Evolutionary conservation across 805 yeast genomes (phyloP), one percentile per base, ranked within the genome.

Genomic region (Wickerhamiella azymoides): DNA sequence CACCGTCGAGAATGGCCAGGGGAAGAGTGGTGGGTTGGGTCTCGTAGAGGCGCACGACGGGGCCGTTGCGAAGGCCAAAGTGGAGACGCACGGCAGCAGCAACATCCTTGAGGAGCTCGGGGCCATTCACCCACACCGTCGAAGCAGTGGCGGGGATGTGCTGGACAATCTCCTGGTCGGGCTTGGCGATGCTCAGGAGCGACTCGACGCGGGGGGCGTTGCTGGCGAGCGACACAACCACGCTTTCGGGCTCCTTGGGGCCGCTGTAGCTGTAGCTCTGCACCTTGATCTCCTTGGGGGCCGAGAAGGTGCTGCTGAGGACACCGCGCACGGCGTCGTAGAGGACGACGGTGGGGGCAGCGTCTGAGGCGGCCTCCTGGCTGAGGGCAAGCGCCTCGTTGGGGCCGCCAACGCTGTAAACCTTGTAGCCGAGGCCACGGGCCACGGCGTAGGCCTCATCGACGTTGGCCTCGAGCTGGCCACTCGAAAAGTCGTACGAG

Each of bases 201-300:
- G 40, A 10, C 33, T 44, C 47, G n/a, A 36, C 36, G 5, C 37
- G 36, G 14, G 25, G 30, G 19, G 43, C 39, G 19, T 32, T 25
- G 18, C 25, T n/a, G 19, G 95, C 94, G 52, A 81, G 77, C n/a
- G 79, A 69, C 28, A 86, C 89, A 60, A 83, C 79, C n/a, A 88
- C 83, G 19, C 80, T 75, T 39, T 74, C 74, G 8, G 94, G 79
- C 46, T 68, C 62, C 9, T 61, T 59, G 45, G 68, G 67, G 45
- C 96, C 96, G 49, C 60, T 64, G 63, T 80, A 84, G 62, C 83
- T 84, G 57, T 83, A 81, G 24, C 79, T 76, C 43, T 58, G 57
- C 53, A 77, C 63, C 17, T 39, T 36, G 28, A 36, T 36, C 4
- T 13, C 43, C 14, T 18, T 10, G 10, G 25, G 27, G 5, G 49